phyloP scores from a whole-genome alignment of 495 filamentous ascomycete genomes.

The Penicillium alfredii region DNA sequence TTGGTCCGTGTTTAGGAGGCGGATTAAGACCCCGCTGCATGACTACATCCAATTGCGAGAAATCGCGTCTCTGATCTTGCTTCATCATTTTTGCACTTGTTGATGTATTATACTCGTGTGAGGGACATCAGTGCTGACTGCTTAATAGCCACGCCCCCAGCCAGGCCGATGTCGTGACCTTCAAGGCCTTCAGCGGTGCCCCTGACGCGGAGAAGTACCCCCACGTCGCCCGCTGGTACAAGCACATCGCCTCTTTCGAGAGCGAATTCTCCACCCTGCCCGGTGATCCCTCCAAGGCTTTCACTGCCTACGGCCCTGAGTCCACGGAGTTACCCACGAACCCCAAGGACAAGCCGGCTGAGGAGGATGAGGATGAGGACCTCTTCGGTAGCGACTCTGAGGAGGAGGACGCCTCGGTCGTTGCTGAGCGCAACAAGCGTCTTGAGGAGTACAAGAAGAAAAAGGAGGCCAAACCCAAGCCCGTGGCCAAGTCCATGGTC shows the following conservation, averaged over 20 bases:
- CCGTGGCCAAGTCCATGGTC: conserved; percentile 88
- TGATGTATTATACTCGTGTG: no score
- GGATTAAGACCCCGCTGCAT: conserved; percentile 92
- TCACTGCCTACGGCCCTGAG: conserved; percentile 90
- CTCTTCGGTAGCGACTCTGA: conserved; percentile 90
- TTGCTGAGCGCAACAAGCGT: conserved; percentile 73
- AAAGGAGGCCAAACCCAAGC: conserved; percentile 89
- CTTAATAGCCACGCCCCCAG: conserved; percentile 66
- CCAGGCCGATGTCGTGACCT: conserved; percentile 92
- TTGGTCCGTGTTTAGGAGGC: conserved; percentile 99
- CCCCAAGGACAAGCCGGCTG: conserved; percentile 77
- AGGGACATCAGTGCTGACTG: conserved; percentile 28
- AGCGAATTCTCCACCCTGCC: conserved; percentile 85
- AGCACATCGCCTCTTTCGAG: conserved; percentile 89
- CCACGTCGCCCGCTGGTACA: conserved; percentile 94
- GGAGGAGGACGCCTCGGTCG: conserved; percentile 80
- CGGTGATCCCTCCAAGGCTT: conserved; percentile 82
- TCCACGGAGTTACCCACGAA: conserved; percentile 64
- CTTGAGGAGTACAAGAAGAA: conserved; percentile 94
- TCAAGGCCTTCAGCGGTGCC: conserved; percentile 73
- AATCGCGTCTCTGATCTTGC: conserved; percentile 74
- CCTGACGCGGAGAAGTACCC: conserved; percentile 85
- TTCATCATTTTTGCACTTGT: no score
- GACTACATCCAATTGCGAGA: conserved; percentile 76
- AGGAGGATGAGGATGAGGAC: conserved; percentile 74